Evolutionary conservation across 805 yeast genomes (phyloP).

Genomic region (Saccharomycopsis javanensis): DNA sequence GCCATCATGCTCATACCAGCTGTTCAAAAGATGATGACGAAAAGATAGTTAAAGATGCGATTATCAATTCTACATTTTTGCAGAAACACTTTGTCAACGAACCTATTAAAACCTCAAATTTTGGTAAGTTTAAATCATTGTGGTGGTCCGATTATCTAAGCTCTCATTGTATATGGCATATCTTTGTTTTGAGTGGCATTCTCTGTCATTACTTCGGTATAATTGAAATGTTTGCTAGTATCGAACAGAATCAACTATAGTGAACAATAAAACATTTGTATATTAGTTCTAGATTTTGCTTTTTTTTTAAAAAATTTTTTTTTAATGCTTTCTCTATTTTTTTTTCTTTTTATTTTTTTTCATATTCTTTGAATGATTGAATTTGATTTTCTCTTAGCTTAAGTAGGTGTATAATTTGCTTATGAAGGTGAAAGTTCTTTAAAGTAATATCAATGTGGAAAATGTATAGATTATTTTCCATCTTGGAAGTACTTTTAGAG

Average conservation of each 20-base stretch:
- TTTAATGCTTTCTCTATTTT: too few relatives aligned
- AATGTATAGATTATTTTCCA: too few relatives aligned
- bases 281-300: neutral
- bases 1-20: neutral
- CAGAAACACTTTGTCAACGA: constrained; percentile 33
- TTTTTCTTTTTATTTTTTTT: too few relatives aligned
- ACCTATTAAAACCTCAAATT: constrained; percentile 29
- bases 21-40: neutral
- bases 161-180: constrained; percentile 92
- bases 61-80: constrained; percentile 26
- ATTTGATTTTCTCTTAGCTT: too few relatives aligned
- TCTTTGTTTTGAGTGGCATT: constrained; percentile 83
- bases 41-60: neutral
- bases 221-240: constrained; percentile 47
- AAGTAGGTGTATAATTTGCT: too few relatives aligned
- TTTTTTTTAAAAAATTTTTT: too few relatives aligned
- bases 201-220: constrained; percentile 79
- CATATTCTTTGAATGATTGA: too few relatives aligned
- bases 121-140: constrained; percentile 39
- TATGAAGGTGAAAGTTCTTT: too few relatives aligned
- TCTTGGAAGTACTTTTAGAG: too few relatives aligned
- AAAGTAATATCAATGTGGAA: too few relatives aligned
- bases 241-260: constrained; percentile 3
- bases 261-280: neutral
- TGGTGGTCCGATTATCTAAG: constrained; percentile 81